Base-by-base conservation (phyloP, 805 yeast genomes). In the Helenozyma rhizophorensis region DNA sequence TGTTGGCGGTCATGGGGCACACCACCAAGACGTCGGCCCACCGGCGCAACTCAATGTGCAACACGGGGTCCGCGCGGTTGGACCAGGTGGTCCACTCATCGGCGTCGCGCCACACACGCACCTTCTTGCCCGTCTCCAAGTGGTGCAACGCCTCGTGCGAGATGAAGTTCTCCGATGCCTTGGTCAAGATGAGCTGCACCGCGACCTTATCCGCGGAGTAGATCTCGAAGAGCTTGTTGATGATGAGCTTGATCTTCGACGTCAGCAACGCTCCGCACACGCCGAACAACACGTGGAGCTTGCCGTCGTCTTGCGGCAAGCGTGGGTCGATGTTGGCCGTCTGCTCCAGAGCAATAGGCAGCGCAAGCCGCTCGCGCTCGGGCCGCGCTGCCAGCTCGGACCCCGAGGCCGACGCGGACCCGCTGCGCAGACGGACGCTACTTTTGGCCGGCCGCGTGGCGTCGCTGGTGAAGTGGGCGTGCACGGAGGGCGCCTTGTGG, bases 1-100 rank as follows among this genome's bases (percentile, higher is more conserved):
- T 83, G 57, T 93, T 93, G 5, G 97, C 97, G 11, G 95, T 82
- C 45, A 90, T 66, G 10, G 98, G 98, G n/a, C 96, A 95, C 27
- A 90, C 83, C 14, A 93, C 73, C 30, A 93, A 68, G 26, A 93
- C 78, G 60, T 90, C 97, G 1, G 97, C 97, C 97, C 97, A 90
- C 43, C 95, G 78, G 39, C 97, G 78, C 39, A 90, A 68, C 62
- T 93, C 97, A 46, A 90, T 88, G 61, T 90, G 97, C 43, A 93
- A 68, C 23, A 93, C 95, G 1, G 97, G 97, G 58, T 93, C 97
- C 34, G 80, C 69, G 40, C 94, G 71, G 27, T 68, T 60, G 47
- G 80, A 79, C 83, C 97, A 90, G n/a, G 81, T 77, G 65, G 40
- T 49, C 81, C 81, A 76, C 53, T 76, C 81, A 46, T 76, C 81